Percentiles rank a stretch among this genome's conserved stretches.
Conservation (phyloP, 371 early-diverging fungal genomes). For the Saksenaea vasiformis region DNA sequence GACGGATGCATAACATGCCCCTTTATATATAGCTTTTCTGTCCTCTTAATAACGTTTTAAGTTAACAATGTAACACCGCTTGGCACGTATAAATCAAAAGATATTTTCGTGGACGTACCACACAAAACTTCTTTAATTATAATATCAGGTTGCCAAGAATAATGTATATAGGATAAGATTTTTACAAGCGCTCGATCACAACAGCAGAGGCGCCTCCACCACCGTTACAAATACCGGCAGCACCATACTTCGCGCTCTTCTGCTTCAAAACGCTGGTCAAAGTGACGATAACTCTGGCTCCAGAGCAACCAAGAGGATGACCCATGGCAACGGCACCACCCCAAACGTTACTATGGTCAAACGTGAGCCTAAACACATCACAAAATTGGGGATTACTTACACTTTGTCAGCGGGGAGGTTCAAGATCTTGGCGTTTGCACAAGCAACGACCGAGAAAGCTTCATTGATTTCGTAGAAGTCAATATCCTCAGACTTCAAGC, state of each 20-base stretch:
- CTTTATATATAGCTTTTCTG: no score
- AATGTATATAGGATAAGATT: background rate
- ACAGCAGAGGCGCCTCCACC: conserved; percentile 94
- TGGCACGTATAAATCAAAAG: background rate
- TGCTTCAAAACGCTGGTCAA: conserved; percentile 74
- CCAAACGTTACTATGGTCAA: conserved; percentile 67
- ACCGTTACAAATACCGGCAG: conserved; percentile 95
- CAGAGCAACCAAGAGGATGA: conserved; percentile 97
- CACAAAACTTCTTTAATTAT: background rate
- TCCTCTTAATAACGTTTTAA: no score
- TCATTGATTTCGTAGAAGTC: conserved; percentile 96
- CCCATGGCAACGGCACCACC: conserved; percentile 98
- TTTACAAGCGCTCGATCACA: conserved; percentile 75
- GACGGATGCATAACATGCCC: no score
- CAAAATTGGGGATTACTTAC: conserved; percentile 19
- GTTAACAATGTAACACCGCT: no score
- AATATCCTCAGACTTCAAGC: conserved; percentile 65
- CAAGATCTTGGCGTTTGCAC: conserved; percentile 87
- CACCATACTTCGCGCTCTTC: conserved; percentile 78
- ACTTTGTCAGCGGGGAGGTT: conserved; percentile 74
- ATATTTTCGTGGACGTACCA: background rate
- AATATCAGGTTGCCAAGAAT: background rate
- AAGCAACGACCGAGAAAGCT: conserved; percentile 95
- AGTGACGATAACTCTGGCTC: conserved; percentile 91
- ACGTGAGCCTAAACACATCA: background rate